phyloP scores from a whole-genome alignment of 768 basidiomycete species.

The Leccinum obscurum region DNA sequence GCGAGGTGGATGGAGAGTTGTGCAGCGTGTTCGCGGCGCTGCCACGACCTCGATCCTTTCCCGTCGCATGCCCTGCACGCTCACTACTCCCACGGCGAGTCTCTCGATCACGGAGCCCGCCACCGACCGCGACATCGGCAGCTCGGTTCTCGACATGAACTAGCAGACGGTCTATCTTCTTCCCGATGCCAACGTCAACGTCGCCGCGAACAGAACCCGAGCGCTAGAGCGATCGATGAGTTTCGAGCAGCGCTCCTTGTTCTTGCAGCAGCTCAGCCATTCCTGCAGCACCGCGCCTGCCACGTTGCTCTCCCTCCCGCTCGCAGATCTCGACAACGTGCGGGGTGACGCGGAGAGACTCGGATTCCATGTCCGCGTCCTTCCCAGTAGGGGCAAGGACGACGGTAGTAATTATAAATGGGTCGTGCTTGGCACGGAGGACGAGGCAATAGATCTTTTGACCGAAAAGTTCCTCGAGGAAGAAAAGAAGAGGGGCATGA shows the following conservation, averaged over 20 bases:
- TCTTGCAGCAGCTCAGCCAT: constrained; percentile 45
- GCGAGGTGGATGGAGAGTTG: no score
- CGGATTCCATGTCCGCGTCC: constrained; percentile 45
- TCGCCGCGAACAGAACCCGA: constrained; percentile 14
- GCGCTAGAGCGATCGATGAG: constrained; percentile 52
- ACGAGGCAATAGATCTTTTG: constrained; percentile 42
- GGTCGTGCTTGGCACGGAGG: constrained; percentile 54
- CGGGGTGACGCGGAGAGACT: constrained; percentile 41
- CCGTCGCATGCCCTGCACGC: no score
- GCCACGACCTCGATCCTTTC: no score
- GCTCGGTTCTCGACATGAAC: constrained; percentile 24
- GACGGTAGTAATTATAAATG: constrained; percentile 34
- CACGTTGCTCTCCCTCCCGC: constrained; percentile 49
- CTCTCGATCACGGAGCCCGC: constrained; percentile 21
- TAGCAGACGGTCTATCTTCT: constrained; percentile 29
- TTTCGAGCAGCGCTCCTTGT: constrained; percentile 49
- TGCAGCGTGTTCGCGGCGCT: no score
- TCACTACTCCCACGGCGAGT: no score
- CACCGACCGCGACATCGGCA: constrained; percentile 36
- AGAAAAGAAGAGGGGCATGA: constrained; percentile 23
- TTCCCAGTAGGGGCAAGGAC: constrained; percentile 29
- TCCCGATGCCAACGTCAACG: constrained; percentile 12
- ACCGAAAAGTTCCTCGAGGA: constrained; percentile 31
- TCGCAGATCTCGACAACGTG: constrained; percentile 43
- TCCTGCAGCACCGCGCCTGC: constrained; percentile 41